phyloP scores from a whole-genome alignment of 2,329 filamentous ascomycete genomes.

The Clarireedia monteithiana region DNA sequence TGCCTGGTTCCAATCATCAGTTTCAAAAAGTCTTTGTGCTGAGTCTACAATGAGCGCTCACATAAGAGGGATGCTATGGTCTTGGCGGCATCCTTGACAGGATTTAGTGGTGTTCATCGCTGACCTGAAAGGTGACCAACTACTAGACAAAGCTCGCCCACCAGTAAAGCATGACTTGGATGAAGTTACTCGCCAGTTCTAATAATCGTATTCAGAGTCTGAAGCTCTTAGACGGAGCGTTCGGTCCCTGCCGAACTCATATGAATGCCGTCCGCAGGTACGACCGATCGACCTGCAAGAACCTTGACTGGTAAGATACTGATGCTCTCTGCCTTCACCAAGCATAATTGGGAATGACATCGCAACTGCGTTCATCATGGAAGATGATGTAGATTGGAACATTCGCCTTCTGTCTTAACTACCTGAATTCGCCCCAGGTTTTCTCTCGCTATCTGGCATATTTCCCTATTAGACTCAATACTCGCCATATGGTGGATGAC shows the following conservation, averaged over 20 bases:
- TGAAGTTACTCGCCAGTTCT: too few species aligned
- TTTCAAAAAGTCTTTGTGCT: slow-evolving; percentile 41
- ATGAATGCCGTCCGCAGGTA: slow-evolving; percentile 31
- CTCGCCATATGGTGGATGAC: slow-evolving; percentile 28
- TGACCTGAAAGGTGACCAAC: slow-evolving; percentile 33
- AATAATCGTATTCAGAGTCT: background rate
- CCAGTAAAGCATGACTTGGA: slow-evolving; percentile 11
- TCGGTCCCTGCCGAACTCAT: slow-evolving; percentile 36
- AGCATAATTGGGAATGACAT: slow-evolving; percentile 12
- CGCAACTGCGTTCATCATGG: slow-evolving; percentile 34
- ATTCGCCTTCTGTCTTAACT: slow-evolving; percentile 30
- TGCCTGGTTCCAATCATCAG: background rate
- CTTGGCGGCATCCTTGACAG: slow-evolving; percentile 35
- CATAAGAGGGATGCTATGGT: slow-evolving; percentile 42
- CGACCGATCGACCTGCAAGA: background rate
- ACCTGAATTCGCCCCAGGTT: slow-evolving; percentile 23
- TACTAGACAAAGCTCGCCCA: slow-evolving; percentile 36
- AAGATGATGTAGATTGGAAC: slow-evolving; percentile 39
- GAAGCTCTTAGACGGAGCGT: slow-evolving; percentile 16
- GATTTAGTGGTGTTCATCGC: slow-evolving; percentile 37
- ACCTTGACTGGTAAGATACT: too few species aligned
- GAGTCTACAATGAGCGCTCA: slow-evolving; percentile 36
- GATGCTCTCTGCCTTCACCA: slow-evolving; percentile 6
- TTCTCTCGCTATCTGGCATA: slow-evolving; percentile 9
- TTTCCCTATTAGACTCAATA: slow-evolving; percentile 5